Base-by-base conservation (phyloP, 2,329 filamentous ascomycete genomes). In the Zasmidium citrigriseum region DNA sequence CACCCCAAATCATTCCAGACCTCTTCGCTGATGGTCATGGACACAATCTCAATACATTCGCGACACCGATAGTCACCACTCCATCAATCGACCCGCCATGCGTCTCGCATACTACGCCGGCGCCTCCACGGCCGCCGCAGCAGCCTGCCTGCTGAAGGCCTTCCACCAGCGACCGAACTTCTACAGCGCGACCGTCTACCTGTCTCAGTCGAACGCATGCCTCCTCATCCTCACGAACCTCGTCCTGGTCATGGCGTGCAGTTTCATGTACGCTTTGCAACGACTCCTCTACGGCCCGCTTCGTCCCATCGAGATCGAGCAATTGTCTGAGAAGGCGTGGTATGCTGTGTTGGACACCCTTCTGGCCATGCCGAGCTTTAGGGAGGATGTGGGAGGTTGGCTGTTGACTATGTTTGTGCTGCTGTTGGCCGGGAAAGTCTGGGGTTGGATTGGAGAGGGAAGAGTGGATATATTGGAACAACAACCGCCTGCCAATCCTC, bases 401-500 rank as follows among this genome's bases (percentile, higher is more conserved):
- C 96, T 98, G 71, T 81, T 99, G 59, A 87, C 95, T 69, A 98
- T 99, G 93, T 98, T 99, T 75, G 90, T 96, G 16, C 87, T 89
- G 23, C 83, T 99, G 41, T 85, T 99, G 48, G 93, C 92, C 2
- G 93, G 93, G 55, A 98, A 98, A 77, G 89, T 99, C 49, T 99
- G 96, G 93, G 91, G 92, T 55, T 99, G 96, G 95, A 96, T 99
- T 66, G 92, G 91, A 53, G 93, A 97, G 73, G 93, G 93, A 22
- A 85, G 96, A 54, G 91, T 99, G 55, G 96, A 99, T 73, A 86
- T 95, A 46, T 82, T 98, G 53, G 95, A 99, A 77, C 95, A 99
- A 75, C 93, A 98, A 75, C 93, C 93, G 2, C 93, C 93, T 0
- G 83, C 88, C 41, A 96, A 96, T 69, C 93, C 93, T 2, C 84